Evolutionary conservation across 306 rosid species (phyloP).

Genomic region (Senna tora): DNA sequence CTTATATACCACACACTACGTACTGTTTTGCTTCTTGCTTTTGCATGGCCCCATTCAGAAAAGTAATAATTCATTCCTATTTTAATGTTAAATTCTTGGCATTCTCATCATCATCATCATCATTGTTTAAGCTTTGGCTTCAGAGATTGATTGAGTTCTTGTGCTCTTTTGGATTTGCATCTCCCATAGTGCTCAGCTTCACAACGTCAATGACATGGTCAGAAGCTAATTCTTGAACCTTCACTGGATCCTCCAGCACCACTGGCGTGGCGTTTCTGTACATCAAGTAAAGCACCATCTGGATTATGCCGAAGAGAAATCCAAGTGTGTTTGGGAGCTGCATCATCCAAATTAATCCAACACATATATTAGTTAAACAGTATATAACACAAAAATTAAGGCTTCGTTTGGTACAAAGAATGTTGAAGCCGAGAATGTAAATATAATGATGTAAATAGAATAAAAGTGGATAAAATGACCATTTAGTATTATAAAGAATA

Average conservation of each 20-base stretch:
- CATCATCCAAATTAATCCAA: conserved; percentile 7
- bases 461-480: no score
- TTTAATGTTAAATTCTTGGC: conserved; percentile 9
- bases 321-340: conserved; percentile 90
- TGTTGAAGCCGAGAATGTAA: no score
- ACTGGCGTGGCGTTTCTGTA: conserved; percentile 56
- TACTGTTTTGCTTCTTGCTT: neutral
- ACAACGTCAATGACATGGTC: conserved; percentile 68
- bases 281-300: conserved; percentile 71
- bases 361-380: neutral
- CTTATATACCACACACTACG: neutral
- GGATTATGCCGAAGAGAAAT: conserved; percentile 74
- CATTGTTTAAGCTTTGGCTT: neutral
- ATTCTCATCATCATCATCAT: neutral
- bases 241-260: conserved; percentile 42
- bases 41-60: conserved; percentile 29
- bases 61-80: neutral
- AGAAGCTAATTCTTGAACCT: conserved; percentile 56
- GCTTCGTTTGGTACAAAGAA: no score
- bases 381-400: neutral
- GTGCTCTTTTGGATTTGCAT: conserved; percentile 38
- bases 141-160: neutral
- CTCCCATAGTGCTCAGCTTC: conserved; percentile 54
- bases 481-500: no score
- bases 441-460: no score